These are phyloP conservation scores for Microbotryomycetes sp. DNA, from an alignment of 1,284 basidiomycete genomes.

Conservation along the genomic window DNA sequence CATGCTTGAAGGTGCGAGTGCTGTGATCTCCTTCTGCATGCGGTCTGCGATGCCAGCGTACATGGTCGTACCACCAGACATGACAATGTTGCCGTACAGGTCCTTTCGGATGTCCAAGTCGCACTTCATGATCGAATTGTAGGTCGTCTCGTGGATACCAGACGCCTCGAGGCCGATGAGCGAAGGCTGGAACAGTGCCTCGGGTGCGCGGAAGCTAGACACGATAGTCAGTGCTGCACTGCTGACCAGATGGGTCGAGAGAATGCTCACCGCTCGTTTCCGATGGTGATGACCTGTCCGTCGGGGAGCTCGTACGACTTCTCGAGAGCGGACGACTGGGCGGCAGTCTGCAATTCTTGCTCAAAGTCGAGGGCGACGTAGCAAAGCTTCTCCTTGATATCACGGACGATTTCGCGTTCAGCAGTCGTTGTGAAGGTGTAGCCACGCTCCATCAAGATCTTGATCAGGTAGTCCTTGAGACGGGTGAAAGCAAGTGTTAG, in stretches of 20 bases:
- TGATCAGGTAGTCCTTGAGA: conserved; percentile 64
- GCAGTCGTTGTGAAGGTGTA: conserved; percentile 75
- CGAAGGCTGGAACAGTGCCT: conserved; percentile 93
- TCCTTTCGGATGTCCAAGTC: conserved; percentile 65
- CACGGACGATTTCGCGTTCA: conserved; percentile 81
- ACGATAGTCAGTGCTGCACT: neutral
- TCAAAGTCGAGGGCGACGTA: conserved; percentile 96
- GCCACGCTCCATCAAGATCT: conserved; percentile 87
- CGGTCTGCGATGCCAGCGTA: conserved; percentile 94
- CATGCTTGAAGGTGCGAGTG: conserved; percentile 70
- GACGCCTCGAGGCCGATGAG: conserved; percentile 87
- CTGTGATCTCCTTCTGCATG: conserved; percentile 95
- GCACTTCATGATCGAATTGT: conserved; percentile 75
- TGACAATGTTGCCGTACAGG: conserved; percentile 86
- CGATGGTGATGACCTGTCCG: conserved; percentile 93
- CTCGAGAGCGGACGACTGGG: conserved; percentile 83
- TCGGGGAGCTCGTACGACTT: conserved; percentile 96
- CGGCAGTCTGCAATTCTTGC: conserved; percentile 88
- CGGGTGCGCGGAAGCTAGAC: conserved; percentile 82
- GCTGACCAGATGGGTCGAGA: neutral
- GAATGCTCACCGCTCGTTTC: conserved; percentile 68
- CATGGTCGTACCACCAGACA: conserved; percentile 95
- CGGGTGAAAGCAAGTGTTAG: too few species aligned
- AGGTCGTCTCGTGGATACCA: conserved; percentile 94
- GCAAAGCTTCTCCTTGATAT: conserved; percentile 98